Conservation (phyloP, 495 filamentous ascomycete genomes). For the Cudoniella acicularis region DNA sequence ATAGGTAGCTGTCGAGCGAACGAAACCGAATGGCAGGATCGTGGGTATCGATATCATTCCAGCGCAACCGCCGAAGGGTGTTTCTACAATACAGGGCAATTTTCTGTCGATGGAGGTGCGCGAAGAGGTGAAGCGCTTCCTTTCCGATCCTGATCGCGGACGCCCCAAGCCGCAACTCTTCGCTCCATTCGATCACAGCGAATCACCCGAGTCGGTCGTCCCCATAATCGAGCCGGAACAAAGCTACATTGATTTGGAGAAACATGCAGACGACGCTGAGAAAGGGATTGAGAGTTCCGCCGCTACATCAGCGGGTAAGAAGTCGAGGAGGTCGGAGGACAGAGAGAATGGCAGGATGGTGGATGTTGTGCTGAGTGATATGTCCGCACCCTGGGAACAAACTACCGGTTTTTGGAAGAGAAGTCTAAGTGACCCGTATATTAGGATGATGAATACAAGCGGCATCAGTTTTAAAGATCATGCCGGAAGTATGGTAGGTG, state of each 20-base stretch:
- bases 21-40: constrained; percentile 70
- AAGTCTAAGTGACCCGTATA: constrained; percentile 86
- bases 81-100: constrained; percentile 90
- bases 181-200: neutral
- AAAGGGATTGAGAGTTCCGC: too few relatives aligned
- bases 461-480: constrained; percentile 84
- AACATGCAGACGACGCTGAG: constrained; percentile 32
- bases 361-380: constrained; percentile 96
- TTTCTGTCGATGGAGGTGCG: constrained; percentile 72
- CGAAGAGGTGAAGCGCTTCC: constrained; percentile 66
- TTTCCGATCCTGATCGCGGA: constrained; percentile 62
- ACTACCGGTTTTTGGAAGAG: constrained; percentile 72
- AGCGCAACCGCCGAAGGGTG: constrained; percentile 81
- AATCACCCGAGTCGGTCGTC: neutral
- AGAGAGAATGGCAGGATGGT: constrained; percentile 51
- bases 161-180: constrained; percentile 35
- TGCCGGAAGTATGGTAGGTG: constrained; percentile 86
- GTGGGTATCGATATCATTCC: constrained; percentile 93
- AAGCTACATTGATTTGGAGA: constrained; percentile 53
- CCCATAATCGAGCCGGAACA: constrained; percentile 24
- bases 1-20: constrained; percentile 78
- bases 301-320: constrained; percentile 9
- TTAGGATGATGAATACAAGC: constrained; percentile 98
- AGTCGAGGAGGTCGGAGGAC: neutral
- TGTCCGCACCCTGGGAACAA: constrained; percentile 93